Conservation (phyloP, 768 basidiomycete genomes). For the Lactifluus subvellereus region DNA sequence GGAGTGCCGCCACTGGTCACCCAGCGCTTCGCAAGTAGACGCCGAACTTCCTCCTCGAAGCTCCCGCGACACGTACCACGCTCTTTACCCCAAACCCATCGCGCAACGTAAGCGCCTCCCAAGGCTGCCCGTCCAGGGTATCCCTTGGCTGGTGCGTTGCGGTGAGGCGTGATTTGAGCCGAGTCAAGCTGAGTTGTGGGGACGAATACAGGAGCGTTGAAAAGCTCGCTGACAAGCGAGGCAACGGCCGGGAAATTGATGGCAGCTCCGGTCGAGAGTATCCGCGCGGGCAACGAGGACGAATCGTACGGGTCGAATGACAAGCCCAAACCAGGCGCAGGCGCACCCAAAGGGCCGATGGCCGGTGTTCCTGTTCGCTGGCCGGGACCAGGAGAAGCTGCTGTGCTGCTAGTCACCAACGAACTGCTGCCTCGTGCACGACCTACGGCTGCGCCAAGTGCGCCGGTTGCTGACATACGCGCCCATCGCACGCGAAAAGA, state of each 20-base stretch:
- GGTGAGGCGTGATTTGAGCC: conserved; percentile 63
- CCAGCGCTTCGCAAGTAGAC: conserved; percentile 72
- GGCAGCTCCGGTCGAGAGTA: conserved; percentile 72
- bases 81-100: conserved; percentile 83
- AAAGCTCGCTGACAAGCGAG: conserved; percentile 73
- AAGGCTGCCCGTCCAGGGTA: conserved; percentile 66
- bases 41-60: conserved; percentile 75
- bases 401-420: conserved; percentile 26
- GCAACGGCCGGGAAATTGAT: conserved; percentile 81
- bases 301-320: conserved; percentile 77
- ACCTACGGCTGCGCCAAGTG: conserved; percentile 44
- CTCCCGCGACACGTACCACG: conserved; percentile 45
- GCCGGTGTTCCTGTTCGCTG: conserved; percentile 22
- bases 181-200: conserved; percentile 72
- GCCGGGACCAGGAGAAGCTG: conserved; percentile 21
- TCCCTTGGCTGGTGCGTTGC: conserved; percentile 65
- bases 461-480: conserved; percentile 60
- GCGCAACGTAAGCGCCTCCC: conserved; percentile 71
- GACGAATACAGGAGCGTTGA: conserved; percentile 76
- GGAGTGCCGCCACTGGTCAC: conserved; percentile 53
- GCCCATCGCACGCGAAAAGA: conserved; percentile 82
- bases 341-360: conserved; percentile 1
- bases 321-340: conserved; percentile 31
- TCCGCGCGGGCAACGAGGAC: conserved; percentile 53
- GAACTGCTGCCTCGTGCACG: conserved; percentile 29